Evolutionary conservation across 1,139 yeast species (phyloP), one percentile per base, ranked within the genome.

Genomic region (Casaregolazyma suthepensis): DNA sequence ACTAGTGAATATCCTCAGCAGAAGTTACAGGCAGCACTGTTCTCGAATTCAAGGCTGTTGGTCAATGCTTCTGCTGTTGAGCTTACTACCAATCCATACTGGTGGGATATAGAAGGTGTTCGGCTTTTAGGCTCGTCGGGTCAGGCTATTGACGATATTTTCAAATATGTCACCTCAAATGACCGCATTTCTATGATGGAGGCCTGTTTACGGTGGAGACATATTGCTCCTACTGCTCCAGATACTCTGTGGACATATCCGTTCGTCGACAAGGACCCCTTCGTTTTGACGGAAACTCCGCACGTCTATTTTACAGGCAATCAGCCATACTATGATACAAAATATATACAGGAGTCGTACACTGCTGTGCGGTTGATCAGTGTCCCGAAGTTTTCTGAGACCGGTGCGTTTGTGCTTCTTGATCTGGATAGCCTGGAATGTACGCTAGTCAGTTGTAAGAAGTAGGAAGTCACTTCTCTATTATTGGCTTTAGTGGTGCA

Each of bases 181-280:
- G 68, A 69, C 53, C 57, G 84, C 52, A 61, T 82, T 15, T 76
- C 78, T 22, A 72, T 89, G 60, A 77, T 90, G 75, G 86, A 83
- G 60, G 76, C 82, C 6, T 85, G 87, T 1, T 67, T 94, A 43
- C 72, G 75, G 52, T 93, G 97, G 96, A 93, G 89, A 61, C 88
- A 88, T 62, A 75, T 88, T 42, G 85, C 89, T 0, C 99, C 99
- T 1, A 90, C 98, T 0, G 96, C 96, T 0, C 99, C 99, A 0
- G 99, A 93, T 64, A 94, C 99, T 0, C 72, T 93, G 46, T 87
- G 74, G 63, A 60, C 96, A 59, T 90, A 89, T 62, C 98, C 99
- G 0, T 91, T 77, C 64, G 78, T 80, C n/a, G 80, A 83, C 45
- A 63, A 66, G 4, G 99, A 94, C 68, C 98, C 98, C 1, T 90